Evolutionary conservation across 768 basidiomycete genomes (phyloP), one percentile per base, ranked within the genome.

Genomic region (Lentinus brumalis): DNA sequence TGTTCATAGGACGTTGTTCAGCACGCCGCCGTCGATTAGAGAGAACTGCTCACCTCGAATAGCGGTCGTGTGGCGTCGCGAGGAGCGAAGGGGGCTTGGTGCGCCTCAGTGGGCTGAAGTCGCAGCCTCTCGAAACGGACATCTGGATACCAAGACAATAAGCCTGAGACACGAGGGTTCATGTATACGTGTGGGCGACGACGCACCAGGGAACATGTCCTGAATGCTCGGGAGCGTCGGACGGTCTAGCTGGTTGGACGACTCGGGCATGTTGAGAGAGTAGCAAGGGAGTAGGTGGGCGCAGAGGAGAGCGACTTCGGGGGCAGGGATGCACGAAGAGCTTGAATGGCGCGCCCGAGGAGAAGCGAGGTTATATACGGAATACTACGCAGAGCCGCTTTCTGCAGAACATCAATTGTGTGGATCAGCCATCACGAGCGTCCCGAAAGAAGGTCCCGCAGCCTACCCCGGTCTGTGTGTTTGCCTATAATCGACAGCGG

Each of bases 351-450:
- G 44, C 45, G 46, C 46, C 41, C 31, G 40, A 61, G 54, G 54
- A 61, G 49, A n/a, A 31, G 15, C 40, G 11, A 21, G 32, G 55
- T 56, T 61, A 56, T 61, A 61, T 61, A 61, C 49, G 42, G 54
- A 55, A 38, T 60, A 35, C 46, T 26, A 45, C 60, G 54, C 54
- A 56, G 60, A 52, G 54, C 54, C 55, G 52, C 49, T 42, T 31
- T 35, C 60, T 31, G 31, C 11, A 46, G 50, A 56, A 61, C 60
- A 56, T 44, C 47, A 54, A 50, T 26, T 49, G 51, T 56, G 54
- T 35, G 45, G 60, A 61, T 61, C 60, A 61, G 21, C 50, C 50
- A 61, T 61, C 60, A 61, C 29, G 46, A 26, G 46, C 46, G 46
- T 29, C 26, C 46, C 18, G 21, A 49, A 26, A 7, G 46, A 18